Evolutionary conservation across 768 basidiomycete species (phyloP).

Genomic region (Suillus hirtellus): DNA sequence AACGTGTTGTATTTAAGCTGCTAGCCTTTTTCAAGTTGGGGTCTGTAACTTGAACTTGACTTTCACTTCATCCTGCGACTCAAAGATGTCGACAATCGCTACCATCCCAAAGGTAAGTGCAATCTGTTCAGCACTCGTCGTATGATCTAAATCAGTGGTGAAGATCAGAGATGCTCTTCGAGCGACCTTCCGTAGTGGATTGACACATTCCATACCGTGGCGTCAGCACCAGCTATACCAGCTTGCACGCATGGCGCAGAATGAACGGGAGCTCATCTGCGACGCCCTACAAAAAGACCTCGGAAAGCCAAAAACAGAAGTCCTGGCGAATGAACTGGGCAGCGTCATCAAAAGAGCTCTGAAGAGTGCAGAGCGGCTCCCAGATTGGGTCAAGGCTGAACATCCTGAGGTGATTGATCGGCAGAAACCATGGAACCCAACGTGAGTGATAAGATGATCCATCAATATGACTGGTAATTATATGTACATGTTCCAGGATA

Average conservation of each 20-base stretch:
- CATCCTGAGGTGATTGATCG: constrained; percentile 36
- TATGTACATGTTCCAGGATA: constrained; percentile 26
- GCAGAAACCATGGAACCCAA: constrained; percentile 54
- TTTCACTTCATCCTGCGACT: background rate
- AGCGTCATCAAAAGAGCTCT: constrained; percentile 42
- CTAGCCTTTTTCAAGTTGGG: too few species aligned
- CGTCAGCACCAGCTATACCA: constrained; percentile 67
- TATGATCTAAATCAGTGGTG: background rate
- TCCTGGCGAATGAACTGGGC: constrained; percentile 45
- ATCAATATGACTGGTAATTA: background rate
- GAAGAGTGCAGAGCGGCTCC: constrained; percentile 48
- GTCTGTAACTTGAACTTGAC: too few species aligned
- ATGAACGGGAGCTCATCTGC: constrained; percentile 54
- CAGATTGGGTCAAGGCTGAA: constrained; percentile 56
- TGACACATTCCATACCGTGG: constrained; percentile 55
- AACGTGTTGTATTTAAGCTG: too few species aligned
- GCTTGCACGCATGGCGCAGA: constrained; percentile 61
- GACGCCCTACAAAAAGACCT: constrained; percentile 46
- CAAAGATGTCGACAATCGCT: constrained; percentile 11
- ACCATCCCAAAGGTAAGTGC: constrained; percentile 28
- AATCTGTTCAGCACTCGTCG: background rate
- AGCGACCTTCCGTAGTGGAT: constrained; percentile 49
- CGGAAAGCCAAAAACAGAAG: constrained; percentile 42
- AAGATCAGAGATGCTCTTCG: constrained; percentile 41
- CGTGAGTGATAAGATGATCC: constrained; percentile 20